phyloP scores from a whole-genome alignment of 306 rosid genomes.

The Senna siamea region DNA sequence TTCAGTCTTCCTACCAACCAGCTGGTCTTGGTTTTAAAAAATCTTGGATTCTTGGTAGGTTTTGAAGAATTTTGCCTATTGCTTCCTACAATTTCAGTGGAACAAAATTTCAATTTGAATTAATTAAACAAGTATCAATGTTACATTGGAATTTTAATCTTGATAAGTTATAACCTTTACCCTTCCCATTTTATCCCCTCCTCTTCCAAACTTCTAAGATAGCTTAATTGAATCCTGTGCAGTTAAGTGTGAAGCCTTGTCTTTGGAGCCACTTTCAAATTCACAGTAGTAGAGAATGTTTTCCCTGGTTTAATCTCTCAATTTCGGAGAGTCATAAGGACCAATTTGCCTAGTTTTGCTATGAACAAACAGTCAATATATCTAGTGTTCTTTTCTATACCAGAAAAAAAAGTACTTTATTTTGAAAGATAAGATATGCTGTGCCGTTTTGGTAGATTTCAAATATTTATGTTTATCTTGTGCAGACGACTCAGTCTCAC shows the following conservation, averaged over 20 bases:
- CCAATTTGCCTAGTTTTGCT: background rate
- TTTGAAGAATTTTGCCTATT: no score
- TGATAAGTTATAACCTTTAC: background rate
- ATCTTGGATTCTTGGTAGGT: no score
- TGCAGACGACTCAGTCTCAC: background rate
- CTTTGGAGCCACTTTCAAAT: no score
- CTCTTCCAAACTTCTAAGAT: background rate
- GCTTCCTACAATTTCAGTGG: no score
- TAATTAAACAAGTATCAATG: background rate
- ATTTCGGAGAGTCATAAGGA: background rate
- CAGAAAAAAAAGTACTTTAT: background rate
- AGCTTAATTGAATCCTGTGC: background rate
- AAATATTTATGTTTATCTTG: background rate
- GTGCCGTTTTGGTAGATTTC: no score
- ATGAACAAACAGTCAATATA: background rate
- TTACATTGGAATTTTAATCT: background rate
- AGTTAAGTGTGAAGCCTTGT: background rate
- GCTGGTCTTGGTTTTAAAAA: no score
- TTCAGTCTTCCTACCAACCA: no score
- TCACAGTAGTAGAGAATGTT: no score
- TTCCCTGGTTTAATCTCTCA: background rate
- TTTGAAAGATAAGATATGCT: background rate
- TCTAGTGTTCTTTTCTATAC: background rate
- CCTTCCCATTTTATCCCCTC: background rate
- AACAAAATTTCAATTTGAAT: no score